Base-by-base conservation (phyloP, 805 yeast species). In the Zygoascus tannicola region DNA sequence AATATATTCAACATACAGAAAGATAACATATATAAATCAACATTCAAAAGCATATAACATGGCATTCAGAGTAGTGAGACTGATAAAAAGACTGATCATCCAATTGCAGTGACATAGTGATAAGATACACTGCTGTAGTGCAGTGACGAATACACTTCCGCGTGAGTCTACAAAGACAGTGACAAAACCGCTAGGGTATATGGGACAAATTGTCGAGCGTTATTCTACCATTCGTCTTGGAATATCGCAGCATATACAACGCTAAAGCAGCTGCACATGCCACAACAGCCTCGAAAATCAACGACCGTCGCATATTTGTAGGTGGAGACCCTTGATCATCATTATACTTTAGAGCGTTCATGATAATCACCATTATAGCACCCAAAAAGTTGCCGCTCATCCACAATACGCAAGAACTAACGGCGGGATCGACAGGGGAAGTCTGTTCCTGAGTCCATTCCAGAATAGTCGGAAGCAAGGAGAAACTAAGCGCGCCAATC, bases 401-500 rank as follows among this genome's bases (percentile, higher is more conserved):
- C 64, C 64, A 60, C 32, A 60, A 48, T 22, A 57, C 32, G 10
- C 58, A 50, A 3, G 62, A 52, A 2, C 59, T 50, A 1, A 60
- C 52, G 2, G 59, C 63, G 5, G 62, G 59, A 12, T 57, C 54
- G 8, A 56, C 60, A 10, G 64, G 64, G 12, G 59, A 57, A 4
- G 58, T 55, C 40, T 57, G 63, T 36, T 60, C 64, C 35, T 58
- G 64, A 15, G 50, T 50, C 57, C 61, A 54, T 38, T 60, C 64
- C 35, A 60, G 46, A 32, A 56, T 55, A 10, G 55, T 49, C 1
- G 64, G 64, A 23, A 60, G 50, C 28, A 60, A 41, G 2, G 60
- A 48, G 45, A 60, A 60, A 4, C 63, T 58, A 4, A 57, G 43
- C 2, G 60, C 59, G 4, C 64, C 64, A 3, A 60, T 44, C 3